phyloP scores from a whole-genome alignment of 306 rosid genomes.

The Alnus rubra region DNA sequence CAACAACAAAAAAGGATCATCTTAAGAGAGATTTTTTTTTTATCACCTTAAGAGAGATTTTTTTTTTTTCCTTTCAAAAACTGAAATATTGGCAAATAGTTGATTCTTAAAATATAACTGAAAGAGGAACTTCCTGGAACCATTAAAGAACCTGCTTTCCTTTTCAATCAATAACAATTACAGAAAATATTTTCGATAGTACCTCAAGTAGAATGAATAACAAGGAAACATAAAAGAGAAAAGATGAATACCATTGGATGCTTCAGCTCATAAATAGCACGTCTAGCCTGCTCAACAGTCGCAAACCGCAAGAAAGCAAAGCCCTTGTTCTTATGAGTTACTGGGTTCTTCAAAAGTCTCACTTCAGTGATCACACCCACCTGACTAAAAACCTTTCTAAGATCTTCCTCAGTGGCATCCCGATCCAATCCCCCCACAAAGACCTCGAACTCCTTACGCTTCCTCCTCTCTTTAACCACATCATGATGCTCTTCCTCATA shows the following conservation, averaged over 20 bases:
- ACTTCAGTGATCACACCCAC: slow-evolving; percentile 8
- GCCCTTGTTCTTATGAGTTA: slow-evolving; percentile 13
- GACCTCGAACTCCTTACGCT: slow-evolving; percentile 6
- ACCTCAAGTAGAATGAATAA: background rate
- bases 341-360: slow-evolving; percentile 9
- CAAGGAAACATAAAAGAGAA: background rate
- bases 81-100: background rate
- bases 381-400: slow-evolving; percentile 10
- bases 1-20: background rate
- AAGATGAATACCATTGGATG: slow-evolving; percentile 3
- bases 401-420: slow-evolving; percentile 11
- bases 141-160: background rate
- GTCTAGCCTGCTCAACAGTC: slow-evolving; percentile 12
- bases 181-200: background rate
- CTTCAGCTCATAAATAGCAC: slow-evolving; percentile 7
- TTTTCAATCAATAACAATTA: background rate
- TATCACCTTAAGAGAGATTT: background rate
- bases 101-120: background rate
- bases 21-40: background rate
- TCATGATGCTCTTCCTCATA: slow-evolving; percentile 12
- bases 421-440: slow-evolving; percentile 13
- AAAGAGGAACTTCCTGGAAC: background rate
- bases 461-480: slow-evolving; percentile 15
- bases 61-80: background rate
- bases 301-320: slow-evolving; percentile 15